phyloP scores from a whole-genome alignment of 2,329 filamentous ascomycete species.

The Nemania abortiva region DNA sequence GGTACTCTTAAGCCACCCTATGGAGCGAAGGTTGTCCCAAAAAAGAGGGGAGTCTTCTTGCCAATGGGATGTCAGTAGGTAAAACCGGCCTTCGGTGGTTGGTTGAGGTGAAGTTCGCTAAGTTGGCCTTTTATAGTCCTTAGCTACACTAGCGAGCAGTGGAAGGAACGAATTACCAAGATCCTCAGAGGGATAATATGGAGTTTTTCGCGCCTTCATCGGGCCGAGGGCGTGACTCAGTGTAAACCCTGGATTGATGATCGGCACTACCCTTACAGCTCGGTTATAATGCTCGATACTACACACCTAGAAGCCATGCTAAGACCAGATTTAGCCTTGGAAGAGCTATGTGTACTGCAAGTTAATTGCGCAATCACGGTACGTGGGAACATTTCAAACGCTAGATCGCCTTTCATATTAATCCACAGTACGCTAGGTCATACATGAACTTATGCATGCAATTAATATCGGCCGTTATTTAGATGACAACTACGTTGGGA shows the following conservation, averaged over 20 bases:
- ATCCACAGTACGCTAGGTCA: constrained; percentile 5
- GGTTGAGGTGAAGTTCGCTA: neutral
- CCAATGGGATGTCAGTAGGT: constrained; percentile 1
- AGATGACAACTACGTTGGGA: neutral
- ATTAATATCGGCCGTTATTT: neutral
- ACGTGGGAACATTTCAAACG: neutral
- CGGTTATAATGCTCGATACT: neutral
- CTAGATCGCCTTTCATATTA: neutral
- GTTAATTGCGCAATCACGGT: neutral
- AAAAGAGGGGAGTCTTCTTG: neutral
- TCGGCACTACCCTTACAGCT: neutral
- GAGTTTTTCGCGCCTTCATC: neutral
- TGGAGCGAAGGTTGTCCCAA: neutral
- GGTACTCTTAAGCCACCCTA: neutral
- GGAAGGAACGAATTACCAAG: neutral
- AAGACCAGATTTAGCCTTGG: neutral
- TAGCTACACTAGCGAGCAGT: neutral
- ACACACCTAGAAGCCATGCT: neutral
- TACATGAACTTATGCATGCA: constrained; percentile 29
- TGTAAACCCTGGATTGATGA: rapidly evolving
- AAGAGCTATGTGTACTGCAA: neutral
- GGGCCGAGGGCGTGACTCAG: neutral
- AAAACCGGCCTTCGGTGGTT: neutral
- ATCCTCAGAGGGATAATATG: neutral
- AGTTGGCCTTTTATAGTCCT: neutral